Conservation (phyloP, 768 basidiomycete genomes). For the Russula sp. region DNA sequence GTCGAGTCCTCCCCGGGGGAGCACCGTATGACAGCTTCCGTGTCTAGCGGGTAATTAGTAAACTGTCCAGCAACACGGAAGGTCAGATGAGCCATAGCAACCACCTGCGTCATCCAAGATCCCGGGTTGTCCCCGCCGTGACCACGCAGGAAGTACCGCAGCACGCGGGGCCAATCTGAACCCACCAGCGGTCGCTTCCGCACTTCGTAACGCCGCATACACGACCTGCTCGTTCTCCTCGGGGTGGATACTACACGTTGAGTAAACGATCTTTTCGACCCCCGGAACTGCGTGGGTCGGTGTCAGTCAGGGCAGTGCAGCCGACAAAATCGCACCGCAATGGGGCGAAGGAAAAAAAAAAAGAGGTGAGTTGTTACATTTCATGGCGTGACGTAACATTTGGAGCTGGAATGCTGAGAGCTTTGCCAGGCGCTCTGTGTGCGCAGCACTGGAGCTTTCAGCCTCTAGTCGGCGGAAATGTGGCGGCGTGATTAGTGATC, state of each 20-base stretch:
- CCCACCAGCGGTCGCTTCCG: conserved; percentile 50
- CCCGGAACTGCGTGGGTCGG: conserved; percentile 50
- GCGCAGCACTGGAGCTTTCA: conserved; percentile 45
- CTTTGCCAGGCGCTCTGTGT: conserved; percentile 69
- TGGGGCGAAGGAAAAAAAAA: background rate
- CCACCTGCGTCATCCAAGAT: conserved; percentile 39
- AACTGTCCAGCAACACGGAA: background rate
- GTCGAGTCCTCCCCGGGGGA: conserved; percentile 77
- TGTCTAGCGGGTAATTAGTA: conserved; percentile 22
- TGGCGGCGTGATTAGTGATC: conserved; percentile 9
- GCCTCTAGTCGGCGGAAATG: conserved; percentile 30
- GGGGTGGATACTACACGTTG: conserved; percentile 92
- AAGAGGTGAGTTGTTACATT: conserved; percentile 47
- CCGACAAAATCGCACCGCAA: background rate
- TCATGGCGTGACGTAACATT: conserved; percentile 94
- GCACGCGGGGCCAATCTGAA: conserved; percentile 64
- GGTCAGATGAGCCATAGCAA: background rate
- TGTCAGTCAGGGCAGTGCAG: background rate
- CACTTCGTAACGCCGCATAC: conserved; percentile 56
- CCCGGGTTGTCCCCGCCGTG: conserved; percentile 63
- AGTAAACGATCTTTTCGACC: conserved; percentile 83
- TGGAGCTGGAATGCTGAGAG: conserved; percentile 82
- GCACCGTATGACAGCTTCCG: conserved; percentile 62
- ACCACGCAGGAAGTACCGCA: conserved; percentile 77
- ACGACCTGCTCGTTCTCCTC: conserved; percentile 94